Evolutionary conservation across 192 early-diverging fungal genomes (phyloP), one percentile per base, ranked within the genome.

Genomic region (Entomortierella parvispora): DNA sequence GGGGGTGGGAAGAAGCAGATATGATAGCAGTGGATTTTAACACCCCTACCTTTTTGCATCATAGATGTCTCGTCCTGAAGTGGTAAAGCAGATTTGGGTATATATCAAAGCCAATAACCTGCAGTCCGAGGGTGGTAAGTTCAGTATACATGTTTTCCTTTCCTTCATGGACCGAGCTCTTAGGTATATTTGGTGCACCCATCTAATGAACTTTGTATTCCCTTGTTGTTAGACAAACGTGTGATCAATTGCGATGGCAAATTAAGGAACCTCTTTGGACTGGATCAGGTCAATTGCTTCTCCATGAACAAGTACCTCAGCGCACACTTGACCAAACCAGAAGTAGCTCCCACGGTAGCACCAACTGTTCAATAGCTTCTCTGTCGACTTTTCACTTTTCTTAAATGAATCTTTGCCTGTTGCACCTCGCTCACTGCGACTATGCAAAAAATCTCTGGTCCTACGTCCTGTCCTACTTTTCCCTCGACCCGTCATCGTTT

Each of bases 61-160:
- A n/a, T 76, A 89, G 85, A 62, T 91, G 45, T 83, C 89, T 1
- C 67, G 89, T 31, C 82, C 80, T 20, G 83, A 89, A 60, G 87
- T 89, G 0, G 88, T 90, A 26, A 90, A 89, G 69, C 68, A 71
- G 2, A 58, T 90, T 4, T 90, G 88, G 88, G 66, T 48, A 10
- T 86, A 90, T 58, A 90, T 90, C 65, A 90, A 89, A 23, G 72
- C 68, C 22, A 79, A 87, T 54, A 54, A 80, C 12, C 77, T 90
- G 20, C 88, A 90, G 43, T 81, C 85, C 62, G 81, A 85, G n/a
- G 54, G 51, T 37, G 65, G 71, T 76, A 76, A 10, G 44, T 22
- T 3, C 5, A n/a, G 7, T n/a, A n/a, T n/a, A n/a, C n/a, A n/a
- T n/a, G n/a, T n/a, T n/a, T n/a, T n/a, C n/a, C n/a, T n/a, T n/a